Evolutionary conservation across 345 rosid species (phyloP).

Genomic region (Camelina hispida): DNA sequence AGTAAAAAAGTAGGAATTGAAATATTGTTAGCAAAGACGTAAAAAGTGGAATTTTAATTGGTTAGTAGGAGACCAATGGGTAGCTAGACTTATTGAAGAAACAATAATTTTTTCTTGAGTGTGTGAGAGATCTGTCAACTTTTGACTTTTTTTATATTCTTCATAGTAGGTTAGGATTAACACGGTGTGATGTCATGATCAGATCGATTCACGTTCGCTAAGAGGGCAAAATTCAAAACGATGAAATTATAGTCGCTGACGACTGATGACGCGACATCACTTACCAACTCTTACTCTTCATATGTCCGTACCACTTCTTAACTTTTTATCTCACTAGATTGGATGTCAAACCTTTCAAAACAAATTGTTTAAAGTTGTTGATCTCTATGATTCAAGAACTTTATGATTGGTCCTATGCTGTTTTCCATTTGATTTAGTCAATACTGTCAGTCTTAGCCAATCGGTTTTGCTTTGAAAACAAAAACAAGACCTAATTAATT

Average conservation of each 20-base stretch:
- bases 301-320: too few species aligned
- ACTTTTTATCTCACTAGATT: too few species aligned
- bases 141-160: constrained; percentile 28
- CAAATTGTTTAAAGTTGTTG: too few species aligned
- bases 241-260: not conserved
- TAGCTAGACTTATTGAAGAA: constrained; percentile 12
- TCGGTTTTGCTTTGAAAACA: not conserved
- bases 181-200: constrained; percentile 13
- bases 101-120: constrained; percentile 9
- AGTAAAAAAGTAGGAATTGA: not conserved
- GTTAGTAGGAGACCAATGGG: too few species aligned
- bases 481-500: not conserved
- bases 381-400: too few species aligned
- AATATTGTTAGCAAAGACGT: not conserved
- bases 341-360: too few species aligned
- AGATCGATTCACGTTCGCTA: not conserved
- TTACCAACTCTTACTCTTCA: too few species aligned
- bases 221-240: too few species aligned
- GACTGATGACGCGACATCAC: not conserved
- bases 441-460: too few species aligned
- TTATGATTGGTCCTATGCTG: too few species aligned
- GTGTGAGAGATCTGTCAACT: constrained; percentile 2
- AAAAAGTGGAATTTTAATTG: constrained; percentile 19
- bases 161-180: constrained; percentile 17
- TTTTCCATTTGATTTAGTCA: too few species aligned